phyloP scores from a whole-genome alignment of 441 rosid species.

The Geranium incanum region DNA sequence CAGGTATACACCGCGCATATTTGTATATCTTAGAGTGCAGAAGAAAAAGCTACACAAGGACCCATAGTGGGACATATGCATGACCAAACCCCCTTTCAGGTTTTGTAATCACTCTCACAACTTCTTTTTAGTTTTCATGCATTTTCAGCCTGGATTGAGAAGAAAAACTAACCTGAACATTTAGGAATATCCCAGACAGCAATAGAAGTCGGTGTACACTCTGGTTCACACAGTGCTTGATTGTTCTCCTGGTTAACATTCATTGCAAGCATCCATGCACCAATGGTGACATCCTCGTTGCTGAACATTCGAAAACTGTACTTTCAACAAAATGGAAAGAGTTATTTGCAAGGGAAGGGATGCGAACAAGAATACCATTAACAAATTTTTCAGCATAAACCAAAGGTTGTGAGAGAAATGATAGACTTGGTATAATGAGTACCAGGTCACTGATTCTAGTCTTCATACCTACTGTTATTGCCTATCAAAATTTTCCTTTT shows the following conservation, averaged over 20 bases:
- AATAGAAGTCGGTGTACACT: conserved; percentile 57
- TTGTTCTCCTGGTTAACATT: conserved; percentile 82
- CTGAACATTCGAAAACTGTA: conserved; percentile 89
- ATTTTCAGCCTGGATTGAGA: conserved; percentile 5
- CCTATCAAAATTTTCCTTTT: too few relatives aligned
- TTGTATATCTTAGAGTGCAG: too few relatives aligned
- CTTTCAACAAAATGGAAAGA: conserved; percentile 19
- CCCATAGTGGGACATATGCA: too few relatives aligned
- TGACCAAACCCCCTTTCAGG: too few relatives aligned
- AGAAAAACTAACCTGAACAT: conserved; percentile 69
- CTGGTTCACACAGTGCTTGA: conserved; percentile 52
- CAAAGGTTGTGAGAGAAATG: too few relatives aligned
- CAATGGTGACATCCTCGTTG: conserved; percentile 93
- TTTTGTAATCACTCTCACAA: too few relatives aligned
- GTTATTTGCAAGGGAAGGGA: background rate
- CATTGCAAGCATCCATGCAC: conserved; percentile 98
- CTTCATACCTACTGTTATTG: too few relatives aligned
- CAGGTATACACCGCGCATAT: too few relatives aligned
- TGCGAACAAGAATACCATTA: background rate
- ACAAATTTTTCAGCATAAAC: background rate
- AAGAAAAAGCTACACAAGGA: too few relatives aligned
- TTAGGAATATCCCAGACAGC: conserved; percentile 93
- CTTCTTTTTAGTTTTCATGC: background rate
- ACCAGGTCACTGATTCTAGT: too few relatives aligned
- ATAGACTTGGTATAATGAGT: too few relatives aligned